Conservation (phyloP, 2,329 filamentous ascomycete genomes). For the Talaromyces sp. region DNA sequence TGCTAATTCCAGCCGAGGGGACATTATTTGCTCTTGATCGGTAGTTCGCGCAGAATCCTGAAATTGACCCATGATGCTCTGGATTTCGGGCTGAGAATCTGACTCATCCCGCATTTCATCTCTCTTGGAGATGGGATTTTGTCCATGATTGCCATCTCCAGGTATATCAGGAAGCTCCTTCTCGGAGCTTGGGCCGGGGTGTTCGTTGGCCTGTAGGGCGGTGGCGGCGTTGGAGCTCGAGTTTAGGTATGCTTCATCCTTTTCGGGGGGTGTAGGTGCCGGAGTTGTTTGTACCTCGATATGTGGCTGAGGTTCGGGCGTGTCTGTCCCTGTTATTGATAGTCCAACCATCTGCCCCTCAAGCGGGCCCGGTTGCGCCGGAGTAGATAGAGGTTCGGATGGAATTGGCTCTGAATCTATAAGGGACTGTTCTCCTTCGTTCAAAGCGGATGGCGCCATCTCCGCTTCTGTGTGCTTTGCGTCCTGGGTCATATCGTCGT, state of each 20-base stretch:
- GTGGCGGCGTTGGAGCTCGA: constrained; percentile 46
- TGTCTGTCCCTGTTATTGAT: constrained; percentile 31
- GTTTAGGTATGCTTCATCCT: constrained; percentile 56
- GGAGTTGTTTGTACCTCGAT: constrained; percentile 32
- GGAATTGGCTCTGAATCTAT: constrained; percentile 7
- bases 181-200: constrained; percentile 37
- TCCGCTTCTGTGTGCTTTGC: constrained; percentile 18
- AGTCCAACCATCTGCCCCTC: constrained; percentile 34
- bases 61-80: constrained; percentile 98
- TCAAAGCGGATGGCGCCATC: constrained; percentile 1
- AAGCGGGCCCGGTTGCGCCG: constrained; percentile 26
- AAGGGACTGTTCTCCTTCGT: constrained; percentile 5
- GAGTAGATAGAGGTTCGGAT: constrained; percentile 14
- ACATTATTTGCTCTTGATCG: constrained; percentile 85
- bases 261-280: constrained; percentile 49
- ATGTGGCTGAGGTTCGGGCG: constrained; percentile 16
- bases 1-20: constrained; percentile 79
- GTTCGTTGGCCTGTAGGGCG: constrained; percentile 45
- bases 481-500: constrained; percentile 10
- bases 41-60: constrained; percentile 72
- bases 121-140: constrained; percentile 56
- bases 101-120: constrained; percentile 66
- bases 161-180: constrained; percentile 44
- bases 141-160: constrained; percentile 26
- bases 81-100: constrained; percentile 80